A percentile compares a stretch with the other conserved stretches of the same genome.
Evolutionary conservation across 2,329 filamentous ascomycete species (phyloP).

Genomic region (Ascochyta koolunga): DNA sequence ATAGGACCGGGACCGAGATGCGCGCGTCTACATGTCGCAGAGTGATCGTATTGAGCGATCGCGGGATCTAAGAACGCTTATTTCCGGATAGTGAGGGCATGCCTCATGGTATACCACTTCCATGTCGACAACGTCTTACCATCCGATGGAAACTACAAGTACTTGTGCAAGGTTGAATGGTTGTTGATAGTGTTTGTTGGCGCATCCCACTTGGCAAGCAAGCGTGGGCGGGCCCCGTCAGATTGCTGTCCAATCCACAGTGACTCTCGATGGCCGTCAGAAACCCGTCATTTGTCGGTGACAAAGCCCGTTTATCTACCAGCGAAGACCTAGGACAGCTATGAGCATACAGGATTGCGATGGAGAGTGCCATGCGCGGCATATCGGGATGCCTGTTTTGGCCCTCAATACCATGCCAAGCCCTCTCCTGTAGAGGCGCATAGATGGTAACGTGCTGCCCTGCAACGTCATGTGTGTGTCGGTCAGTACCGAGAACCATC

Average conservation of each 20-base stretch:
- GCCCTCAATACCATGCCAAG: constrained; percentile 9
- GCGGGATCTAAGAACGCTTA: background rate
- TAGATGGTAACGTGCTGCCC: background rate
- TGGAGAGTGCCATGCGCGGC: background rate
- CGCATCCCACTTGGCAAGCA: constrained; percentile 10
- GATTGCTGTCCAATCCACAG: background rate
- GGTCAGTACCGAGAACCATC: constrained; percentile 6
- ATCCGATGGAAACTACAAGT: background rate
- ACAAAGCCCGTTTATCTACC: background rate
- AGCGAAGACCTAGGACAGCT: background rate
- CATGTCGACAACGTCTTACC: too few relatives aligned
- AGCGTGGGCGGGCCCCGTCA: constrained; percentile 4
- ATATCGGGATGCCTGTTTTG: constrained; percentile 1
- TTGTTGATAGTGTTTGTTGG: background rate
- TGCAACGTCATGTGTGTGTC: constrained; percentile 8
- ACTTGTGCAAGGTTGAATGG: background rate
- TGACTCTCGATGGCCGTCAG: background rate
- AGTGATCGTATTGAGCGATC: background rate
- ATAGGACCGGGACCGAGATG: constrained; percentile 9
- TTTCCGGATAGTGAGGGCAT: constrained; percentile 1
- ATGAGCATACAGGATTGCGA: background rate
- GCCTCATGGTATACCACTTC: too few relatives aligned
- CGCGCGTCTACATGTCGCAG: background rate
- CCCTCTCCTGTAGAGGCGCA: constrained; percentile 6
- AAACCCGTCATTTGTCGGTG: background rate